A percentile compares a stretch with the other conserved stretches of the same genome.
Conservation (phyloP, 2,329 filamentous ascomycete species). For the Epichloe uncinata region DNA sequence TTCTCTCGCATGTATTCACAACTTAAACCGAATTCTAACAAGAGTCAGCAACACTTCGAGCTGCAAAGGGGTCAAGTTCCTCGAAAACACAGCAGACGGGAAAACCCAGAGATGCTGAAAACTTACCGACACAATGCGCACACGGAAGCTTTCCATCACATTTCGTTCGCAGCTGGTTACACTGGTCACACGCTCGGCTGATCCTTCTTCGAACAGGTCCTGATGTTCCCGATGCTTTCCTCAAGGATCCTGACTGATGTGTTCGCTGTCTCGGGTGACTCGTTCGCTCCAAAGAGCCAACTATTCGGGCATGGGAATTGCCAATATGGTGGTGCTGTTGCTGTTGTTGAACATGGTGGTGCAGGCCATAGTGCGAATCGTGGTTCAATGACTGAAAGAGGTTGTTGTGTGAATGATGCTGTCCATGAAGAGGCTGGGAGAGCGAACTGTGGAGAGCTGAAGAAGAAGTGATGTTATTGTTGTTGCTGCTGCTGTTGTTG, state of each 20-base stretch:
- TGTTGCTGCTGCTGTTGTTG: too few relatives aligned
- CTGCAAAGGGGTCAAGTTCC: not conserved
- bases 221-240: slow-evolving; percentile 34
- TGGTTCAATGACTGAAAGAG: slow-evolving; percentile 57
- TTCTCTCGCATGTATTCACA: slow-evolving; percentile 88
- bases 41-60: not conserved
- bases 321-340: slow-evolving; percentile 35
- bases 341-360: slow-evolving; percentile 34
- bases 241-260: slow-evolving; percentile 36
- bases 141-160: slow-evolving; percentile 87
- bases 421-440: slow-evolving; percentile 32
- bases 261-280: slow-evolving; percentile 2
- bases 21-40: slow-evolving; percentile 65
- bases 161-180: slow-evolving; percentile 88
- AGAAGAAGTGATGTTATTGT: too few relatives aligned
- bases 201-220: slow-evolving; percentile 73
- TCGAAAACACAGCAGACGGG: not conserved
- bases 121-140: slow-evolving; percentile 76
- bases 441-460: slow-evolving; percentile 42
- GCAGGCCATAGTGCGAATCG: slow-evolving; percentile 59
- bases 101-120: not conserved
- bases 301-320: not conserved
- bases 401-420: slow-evolving; percentile 21
- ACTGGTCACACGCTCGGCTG: slow-evolving; percentile 88
- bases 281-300: not conserved